phyloP scores from a whole-genome alignment of 805 yeast genomes.

The Pachysolen tannophilus region DNA sequence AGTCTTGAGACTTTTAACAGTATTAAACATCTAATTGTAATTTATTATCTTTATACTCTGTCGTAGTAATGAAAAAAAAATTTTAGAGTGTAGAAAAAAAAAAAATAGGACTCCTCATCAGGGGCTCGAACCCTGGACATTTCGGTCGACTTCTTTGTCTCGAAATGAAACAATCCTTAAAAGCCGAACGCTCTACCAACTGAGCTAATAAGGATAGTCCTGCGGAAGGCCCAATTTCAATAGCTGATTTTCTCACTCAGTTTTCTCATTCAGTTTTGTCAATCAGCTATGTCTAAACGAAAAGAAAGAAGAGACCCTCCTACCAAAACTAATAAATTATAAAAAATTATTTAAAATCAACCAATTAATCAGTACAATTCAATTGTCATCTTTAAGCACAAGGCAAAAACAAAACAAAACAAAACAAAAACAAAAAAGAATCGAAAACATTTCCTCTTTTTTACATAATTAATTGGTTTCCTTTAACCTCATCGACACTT shows the following conservation, averaged over 20 bases:
- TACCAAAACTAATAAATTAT: not conserved
- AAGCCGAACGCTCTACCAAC: constrained; percentile 69
- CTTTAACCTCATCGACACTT: too few relatives aligned
- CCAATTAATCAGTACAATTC: not conserved
- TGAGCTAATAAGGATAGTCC: constrained; percentile 42
- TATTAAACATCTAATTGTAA: too few relatives aligned
- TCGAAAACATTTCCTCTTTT: too few relatives aligned
- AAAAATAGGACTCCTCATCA: constrained; percentile 26
- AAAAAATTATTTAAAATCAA: not conserved
- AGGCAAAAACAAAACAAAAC: too few relatives aligned
- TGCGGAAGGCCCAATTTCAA: not conserved
- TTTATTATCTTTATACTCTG: too few relatives aligned
- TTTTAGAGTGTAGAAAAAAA: not conserved
- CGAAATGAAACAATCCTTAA: constrained; percentile 23
- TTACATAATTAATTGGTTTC: too few relatives aligned
- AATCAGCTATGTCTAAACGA: constrained; percentile 28
- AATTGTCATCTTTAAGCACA: too few relatives aligned
- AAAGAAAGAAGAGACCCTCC: constrained; percentile 2
- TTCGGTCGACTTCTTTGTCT: constrained; percentile 9
- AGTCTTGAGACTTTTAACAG: too few relatives aligned
- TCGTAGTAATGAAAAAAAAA: too few relatives aligned
- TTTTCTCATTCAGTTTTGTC: too few relatives aligned
- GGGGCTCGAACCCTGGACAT: constrained; percentile 21
- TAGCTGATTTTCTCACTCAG: too few relatives aligned
- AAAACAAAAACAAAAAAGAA: too few relatives aligned